A percentile compares a stretch with the other conserved stretches of the same genome.
Conservation (phyloP, 2,329 filamentous ascomycete genomes). For the Cercospora sp. region DNA sequence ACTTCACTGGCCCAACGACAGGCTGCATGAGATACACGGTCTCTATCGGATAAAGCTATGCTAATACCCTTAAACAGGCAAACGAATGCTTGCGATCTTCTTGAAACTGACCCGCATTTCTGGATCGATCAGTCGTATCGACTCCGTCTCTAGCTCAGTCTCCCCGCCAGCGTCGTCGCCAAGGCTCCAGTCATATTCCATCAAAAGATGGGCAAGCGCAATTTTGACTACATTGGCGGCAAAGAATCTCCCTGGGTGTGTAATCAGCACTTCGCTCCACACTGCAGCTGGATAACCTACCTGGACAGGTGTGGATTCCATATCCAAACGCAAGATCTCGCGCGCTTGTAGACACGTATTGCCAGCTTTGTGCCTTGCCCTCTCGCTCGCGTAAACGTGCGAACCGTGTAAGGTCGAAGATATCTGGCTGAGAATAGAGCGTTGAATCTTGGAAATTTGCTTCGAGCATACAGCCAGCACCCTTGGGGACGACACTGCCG, state of each 20-base stretch:
- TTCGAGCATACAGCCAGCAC: background rate
- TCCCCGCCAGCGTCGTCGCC: background rate
- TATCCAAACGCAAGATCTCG: background rate
- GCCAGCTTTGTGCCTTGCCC: background rate
- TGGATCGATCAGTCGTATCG: background rate
- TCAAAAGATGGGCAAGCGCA: background rate
- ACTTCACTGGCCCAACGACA: too few species aligned
- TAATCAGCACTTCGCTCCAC: background rate
- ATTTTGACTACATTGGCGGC: background rate
- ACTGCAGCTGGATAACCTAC: background rate
- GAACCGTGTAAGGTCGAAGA: background rate
- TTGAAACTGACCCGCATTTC: too few species aligned
- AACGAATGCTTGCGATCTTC: too few species aligned
- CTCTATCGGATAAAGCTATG: too few species aligned
- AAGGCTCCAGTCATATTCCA: background rate
- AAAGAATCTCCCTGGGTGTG: background rate
- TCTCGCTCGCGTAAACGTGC: background rate
- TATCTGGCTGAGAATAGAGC: background rate
- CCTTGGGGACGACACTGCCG: background rate
- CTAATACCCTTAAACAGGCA: too few species aligned
- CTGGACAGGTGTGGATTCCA: background rate
- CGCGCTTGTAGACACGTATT: background rate
- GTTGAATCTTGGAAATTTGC: background rate
- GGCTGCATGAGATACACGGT: too few species aligned
- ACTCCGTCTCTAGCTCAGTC: background rate